These are phyloP conservation scores for Starmerella bombi DNA, from an alignment of 805 yeast genomes.

Conservation along the genomic window DNA sequence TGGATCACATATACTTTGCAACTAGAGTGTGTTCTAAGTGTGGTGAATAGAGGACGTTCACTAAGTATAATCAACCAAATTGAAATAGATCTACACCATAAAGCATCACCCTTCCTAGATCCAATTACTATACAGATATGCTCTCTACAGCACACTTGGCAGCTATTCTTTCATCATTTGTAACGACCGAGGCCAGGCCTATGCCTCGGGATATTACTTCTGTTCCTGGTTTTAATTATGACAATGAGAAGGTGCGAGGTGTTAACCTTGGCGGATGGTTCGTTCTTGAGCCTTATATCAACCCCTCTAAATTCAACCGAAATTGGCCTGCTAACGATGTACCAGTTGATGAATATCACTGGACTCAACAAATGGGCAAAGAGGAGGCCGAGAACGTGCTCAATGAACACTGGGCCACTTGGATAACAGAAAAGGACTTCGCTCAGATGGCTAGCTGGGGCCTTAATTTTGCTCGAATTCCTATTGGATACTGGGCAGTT, in stretches of 20 bases:
- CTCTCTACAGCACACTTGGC: no score
- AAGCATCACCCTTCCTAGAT: no score
- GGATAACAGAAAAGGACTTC: slow-evolving; percentile 65
- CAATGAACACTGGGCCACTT: slow-evolving; percentile 62
- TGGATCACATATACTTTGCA: no score
- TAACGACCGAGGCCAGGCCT: not conserved
- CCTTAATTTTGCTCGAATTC: slow-evolving; percentile 73
- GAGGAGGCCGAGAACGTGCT: slow-evolving; percentile 41
- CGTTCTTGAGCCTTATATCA: slow-evolving; percentile 73
- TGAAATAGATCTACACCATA: no score
- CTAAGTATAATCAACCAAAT: no score
- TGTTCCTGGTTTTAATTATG: slow-evolving; percentile 23
- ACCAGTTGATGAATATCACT: slow-evolving; percentile 79
- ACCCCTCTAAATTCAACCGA: slow-evolving; percentile 42
- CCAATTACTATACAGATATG: no score
- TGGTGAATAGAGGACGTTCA: no score
- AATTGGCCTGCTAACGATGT: slow-evolving; percentile 24
- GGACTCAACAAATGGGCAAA: slow-evolving; percentile 45
- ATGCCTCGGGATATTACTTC: slow-evolving; percentile 3
- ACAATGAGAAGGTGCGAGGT: slow-evolving; percentile 26
- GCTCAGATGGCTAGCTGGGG: slow-evolving; percentile 33
- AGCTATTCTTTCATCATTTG: not conserved
- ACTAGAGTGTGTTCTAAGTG: no score
- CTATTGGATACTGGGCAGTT: slow-evolving; percentile 94
- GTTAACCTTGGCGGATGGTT: slow-evolving; percentile 87